Base-by-base conservation (phyloP, 2,329 filamentous ascomycete species). In the Cadophora malorum region DNA sequence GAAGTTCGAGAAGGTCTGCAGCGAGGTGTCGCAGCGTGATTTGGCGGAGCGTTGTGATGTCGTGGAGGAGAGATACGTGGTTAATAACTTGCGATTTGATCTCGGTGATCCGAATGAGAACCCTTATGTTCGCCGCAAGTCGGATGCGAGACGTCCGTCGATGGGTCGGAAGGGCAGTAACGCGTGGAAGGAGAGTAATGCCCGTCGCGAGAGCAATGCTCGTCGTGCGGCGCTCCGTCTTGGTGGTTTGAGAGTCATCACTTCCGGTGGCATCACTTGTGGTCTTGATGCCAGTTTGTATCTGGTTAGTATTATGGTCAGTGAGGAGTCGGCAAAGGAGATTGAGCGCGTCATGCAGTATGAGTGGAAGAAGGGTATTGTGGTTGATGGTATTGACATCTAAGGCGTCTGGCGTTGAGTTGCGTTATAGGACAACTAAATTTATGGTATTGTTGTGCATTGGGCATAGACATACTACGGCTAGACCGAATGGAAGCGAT, bases 71-170 rank as follows among this genome's bases (percentile, higher is more conserved):
- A 87, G 92, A 76, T 96, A 96, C 78, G 92, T 96, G 23, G 93
- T 96, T 79, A 96, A 96, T 85, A 96, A 96, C 81, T 89, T 94
- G 68, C 91, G 93, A 74, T 96, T 95, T 79, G 92, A 96, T 75
- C 83, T 96, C 53, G 86, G 85, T 56, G 88, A 94, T 76, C 88
- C 91, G 76, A 91, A 94, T 70, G 90, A 94, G 80, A 95, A 93
- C 80, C 91, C 91, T 38, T 95, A 95, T 81, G 90, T 96, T 78
- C 86, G 91, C 75, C 89, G 87, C 83, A 92, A 91, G 84, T 87
- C 88, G 67, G 90, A 91, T 73, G 88, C 84, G 60, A 83, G 86
- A 72, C 86, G 87, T 69, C 85, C 87, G 58, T 87, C 87, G 58
- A 88, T 84, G 75, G 88, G 85, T 72, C 89, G 91, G 76, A 96